Evolutionary conservation across 2,329 filamentous ascomycete species (phyloP).

Genomic region (Cordyceps militaris): DNA sequence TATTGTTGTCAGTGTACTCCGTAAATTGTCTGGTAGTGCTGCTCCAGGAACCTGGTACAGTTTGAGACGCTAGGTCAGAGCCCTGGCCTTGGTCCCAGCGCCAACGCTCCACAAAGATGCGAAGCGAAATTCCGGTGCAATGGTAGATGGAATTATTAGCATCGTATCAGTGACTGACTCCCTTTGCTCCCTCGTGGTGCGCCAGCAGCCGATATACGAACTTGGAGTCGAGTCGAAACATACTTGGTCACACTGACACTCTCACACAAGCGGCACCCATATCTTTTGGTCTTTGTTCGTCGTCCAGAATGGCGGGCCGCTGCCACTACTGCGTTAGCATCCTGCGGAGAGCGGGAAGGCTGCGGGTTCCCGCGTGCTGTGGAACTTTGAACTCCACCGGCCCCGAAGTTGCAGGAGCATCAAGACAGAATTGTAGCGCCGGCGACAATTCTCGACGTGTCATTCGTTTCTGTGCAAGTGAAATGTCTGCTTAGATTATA

Average conservation of each 20-base stretch:
- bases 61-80: conserved; percentile 11
- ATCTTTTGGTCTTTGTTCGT: not conserved
- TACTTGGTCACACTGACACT: not conserved
- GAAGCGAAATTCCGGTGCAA: not conserved
- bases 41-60: not conserved
- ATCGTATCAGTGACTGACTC: not conserved
- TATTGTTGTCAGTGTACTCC: not conserved
- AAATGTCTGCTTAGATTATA: not conserved
- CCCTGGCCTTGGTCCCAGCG: conserved; percentile 7
- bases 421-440: not conserved
- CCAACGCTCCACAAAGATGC: conserved; percentile 5
- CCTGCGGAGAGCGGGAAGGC: conserved; percentile 5
- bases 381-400: conserved; percentile 10
- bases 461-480: not conserved
- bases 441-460: not conserved
- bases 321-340: conserved; percentile 9
- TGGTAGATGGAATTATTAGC: not conserved
- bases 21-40: not conserved
- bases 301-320: conserved; percentile 4
- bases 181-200: not conserved
- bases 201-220: not conserved
- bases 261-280: not conserved
- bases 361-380: conserved; percentile 12
- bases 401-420: not conserved
- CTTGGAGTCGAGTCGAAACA: not conserved